A percentile compares a stretch with the other conserved stretches of the same genome.
Evolutionary conservation across 2,329 filamentous ascomycete species (phyloP).

Genomic region (Iodosphaeria phyllophila): DNA sequence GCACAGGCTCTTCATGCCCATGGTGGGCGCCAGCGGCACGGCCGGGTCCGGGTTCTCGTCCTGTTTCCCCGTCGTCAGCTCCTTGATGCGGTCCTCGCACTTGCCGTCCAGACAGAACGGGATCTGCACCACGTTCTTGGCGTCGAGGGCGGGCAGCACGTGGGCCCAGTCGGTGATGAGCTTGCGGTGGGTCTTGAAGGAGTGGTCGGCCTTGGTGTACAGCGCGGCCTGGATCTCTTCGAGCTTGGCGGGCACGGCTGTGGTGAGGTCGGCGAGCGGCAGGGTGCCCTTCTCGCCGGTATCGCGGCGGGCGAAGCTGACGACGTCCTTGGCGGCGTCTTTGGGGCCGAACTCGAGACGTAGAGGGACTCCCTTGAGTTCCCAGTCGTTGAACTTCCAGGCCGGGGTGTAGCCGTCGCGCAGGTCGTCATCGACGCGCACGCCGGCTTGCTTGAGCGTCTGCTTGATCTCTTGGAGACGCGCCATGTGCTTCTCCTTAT

Average conservation of each 20-base stretch:
- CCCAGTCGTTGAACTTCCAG: constrained; percentile 99
- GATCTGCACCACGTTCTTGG: constrained; percentile 83
- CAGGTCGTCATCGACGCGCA: constrained; percentile 66
- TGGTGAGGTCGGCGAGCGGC: constrained; percentile 52
- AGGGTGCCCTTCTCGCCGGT: constrained; percentile 69
- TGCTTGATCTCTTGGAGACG: constrained; percentile 54
- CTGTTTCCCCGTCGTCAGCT: constrained; percentile 63
- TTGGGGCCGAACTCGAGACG: constrained; percentile 93
- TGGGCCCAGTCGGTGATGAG: constrained; percentile 76
- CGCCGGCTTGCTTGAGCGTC: constrained; percentile 49
- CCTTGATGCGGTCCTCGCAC: constrained; percentile 92
- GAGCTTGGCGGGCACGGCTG: constrained; percentile 60
- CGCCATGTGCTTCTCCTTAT: constrained; percentile 55
- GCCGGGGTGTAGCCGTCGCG: constrained; percentile 86
- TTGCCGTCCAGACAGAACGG: constrained; percentile 67
- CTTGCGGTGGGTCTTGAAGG: constrained; percentile 67
- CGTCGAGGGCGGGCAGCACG: constrained; percentile 75
- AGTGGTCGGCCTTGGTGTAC: constrained; percentile 53
- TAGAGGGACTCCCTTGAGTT: constrained; percentile 86
- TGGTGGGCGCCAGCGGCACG: constrained; percentile 33
- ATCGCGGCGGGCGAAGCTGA: constrained; percentile 77
- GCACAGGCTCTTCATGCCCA: constrained; percentile 54
- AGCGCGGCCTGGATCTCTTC: constrained; percentile 82
- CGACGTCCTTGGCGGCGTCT: constrained; percentile 69
- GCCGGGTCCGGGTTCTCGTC: constrained; percentile 31